Percentiles rank a stretch among this genome's conserved stretches.
These are phyloP conservation scores for Yamadazyma sp. DNA, from an alignment of 1,139 yeast genomes.

Conservation along the genomic window DNA sequence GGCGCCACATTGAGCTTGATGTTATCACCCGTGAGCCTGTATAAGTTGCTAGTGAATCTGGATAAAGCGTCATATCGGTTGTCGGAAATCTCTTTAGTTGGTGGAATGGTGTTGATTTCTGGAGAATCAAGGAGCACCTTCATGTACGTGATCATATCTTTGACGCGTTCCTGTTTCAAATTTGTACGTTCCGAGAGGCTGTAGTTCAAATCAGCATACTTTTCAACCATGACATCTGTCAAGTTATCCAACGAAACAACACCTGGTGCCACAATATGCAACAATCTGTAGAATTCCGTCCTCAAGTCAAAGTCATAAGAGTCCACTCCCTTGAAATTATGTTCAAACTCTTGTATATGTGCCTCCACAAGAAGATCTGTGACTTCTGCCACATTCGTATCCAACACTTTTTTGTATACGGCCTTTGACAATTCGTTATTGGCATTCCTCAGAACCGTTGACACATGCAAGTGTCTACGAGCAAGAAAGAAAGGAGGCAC, in stretches of 20 bases:
- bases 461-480: slow-evolving; percentile 12
- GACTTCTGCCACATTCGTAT: slow-evolving; percentile 1
- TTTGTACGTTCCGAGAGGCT: background rate
- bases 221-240: slow-evolving; percentile 24
- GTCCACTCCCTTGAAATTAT: slow-evolving; percentile 17
- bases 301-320: slow-evolving; percentile 32
- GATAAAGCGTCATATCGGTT: slow-evolving; percentile 24
- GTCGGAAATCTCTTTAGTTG: slow-evolving; percentile 14
- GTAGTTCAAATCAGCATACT: slow-evolving; percentile 25
- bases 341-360: slow-evolving; percentile 18
- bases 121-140: slow-evolving; percentile 37
- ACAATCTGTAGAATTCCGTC: slow-evolving; percentile 34
- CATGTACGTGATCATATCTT: slow-evolving; percentile 33
- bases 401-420: slow-evolving; percentile 3
- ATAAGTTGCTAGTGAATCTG: slow-evolving; percentile 25
- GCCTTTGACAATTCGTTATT: background rate
- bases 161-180: slow-evolving; percentile 16
- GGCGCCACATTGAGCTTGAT: slow-evolving; percentile 26
- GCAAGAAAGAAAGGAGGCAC: slow-evolving; percentile 14
- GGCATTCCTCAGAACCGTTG: background rate
- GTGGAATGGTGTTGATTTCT: slow-evolving; percentile 14
- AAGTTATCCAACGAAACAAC: slow-evolving; percentile 26
- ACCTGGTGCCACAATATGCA: slow-evolving; percentile 38
- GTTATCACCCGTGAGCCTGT: slow-evolving; percentile 25
- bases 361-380: slow-evolving; percentile 6